Percentiles rank a stretch among this genome's conserved stretches.
Evolutionary conservation across 176 grass and related monocot genomes (phyloP).

Genomic region (Lolium rigidum): DNA sequence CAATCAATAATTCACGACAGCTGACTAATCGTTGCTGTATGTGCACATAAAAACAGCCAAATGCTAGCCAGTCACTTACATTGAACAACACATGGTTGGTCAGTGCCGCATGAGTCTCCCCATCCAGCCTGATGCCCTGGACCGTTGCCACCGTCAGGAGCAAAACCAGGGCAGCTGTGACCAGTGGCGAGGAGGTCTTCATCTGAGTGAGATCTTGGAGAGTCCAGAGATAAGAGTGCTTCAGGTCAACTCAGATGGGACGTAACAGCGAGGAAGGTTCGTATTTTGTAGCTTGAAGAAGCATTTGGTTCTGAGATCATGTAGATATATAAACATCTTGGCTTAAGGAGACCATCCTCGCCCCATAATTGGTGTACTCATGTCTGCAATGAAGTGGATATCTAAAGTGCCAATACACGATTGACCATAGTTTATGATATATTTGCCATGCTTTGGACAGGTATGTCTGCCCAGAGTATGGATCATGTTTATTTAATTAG

Average conservation of each 20-base stretch:
- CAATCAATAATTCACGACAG: neutral
- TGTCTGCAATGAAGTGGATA: slow-evolving; percentile 47
- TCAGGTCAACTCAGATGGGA: slow-evolving; percentile 26
- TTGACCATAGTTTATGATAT: slow-evolving; percentile 39
- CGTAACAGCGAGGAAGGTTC: slow-evolving; percentile 32
- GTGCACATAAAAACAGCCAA: neutral
- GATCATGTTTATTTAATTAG: slow-evolving; percentile 44
- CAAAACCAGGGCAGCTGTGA: slow-evolving; percentile 8
- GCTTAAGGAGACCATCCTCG: slow-evolving; percentile 17
- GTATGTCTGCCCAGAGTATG: slow-evolving; percentile 50
- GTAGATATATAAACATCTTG: slow-evolving; percentile 38
- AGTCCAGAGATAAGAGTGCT: neutral
- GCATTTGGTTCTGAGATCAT: slow-evolving; percentile 36
- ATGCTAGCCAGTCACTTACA: slow-evolving; percentile 36
- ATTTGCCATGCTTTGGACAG: slow-evolving; percentile 38
- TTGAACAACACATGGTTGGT: slow-evolving; percentile 39
- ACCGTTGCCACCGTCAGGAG: slow-evolving; percentile 35
- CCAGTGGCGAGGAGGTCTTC: slow-evolving; percentile 38
- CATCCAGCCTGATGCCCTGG: slow-evolving; percentile 65
- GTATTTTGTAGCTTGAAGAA: slow-evolving; percentile 30
- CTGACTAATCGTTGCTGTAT: neutral
- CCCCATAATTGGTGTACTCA: slow-evolving; percentile 48
- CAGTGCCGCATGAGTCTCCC: slow-evolving; percentile 53
- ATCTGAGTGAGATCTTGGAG: slow-evolving; percentile 29
- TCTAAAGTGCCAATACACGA: slow-evolving; percentile 42